A percentile compares a stretch with the other conserved stretches of the same genome.
These are phyloP conservation scores for Russula emetica DNA, from an alignment of 768 basidiomycete species.

Conservation along the genomic window DNA sequence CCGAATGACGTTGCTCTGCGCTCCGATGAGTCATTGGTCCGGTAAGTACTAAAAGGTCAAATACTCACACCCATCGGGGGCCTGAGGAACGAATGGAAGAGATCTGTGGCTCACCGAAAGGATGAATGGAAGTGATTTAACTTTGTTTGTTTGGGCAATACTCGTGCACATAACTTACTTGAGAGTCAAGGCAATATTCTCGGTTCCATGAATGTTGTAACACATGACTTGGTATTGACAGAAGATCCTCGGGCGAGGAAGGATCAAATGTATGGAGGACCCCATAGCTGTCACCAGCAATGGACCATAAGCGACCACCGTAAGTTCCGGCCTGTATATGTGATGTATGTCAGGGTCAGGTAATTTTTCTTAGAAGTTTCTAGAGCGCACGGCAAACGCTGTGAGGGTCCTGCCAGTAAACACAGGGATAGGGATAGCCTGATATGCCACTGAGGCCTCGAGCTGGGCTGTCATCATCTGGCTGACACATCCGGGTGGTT, in stretches of 20 bases:
- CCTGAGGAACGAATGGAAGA: conserved; percentile 28
- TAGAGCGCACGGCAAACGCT: conserved; percentile 21
- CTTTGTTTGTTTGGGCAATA: neutral
- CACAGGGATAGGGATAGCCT: conserved; percentile 12
- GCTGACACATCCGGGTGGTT: conserved; percentile 1
- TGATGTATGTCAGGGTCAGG: neutral
- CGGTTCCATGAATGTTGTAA: conserved; percentile 21
- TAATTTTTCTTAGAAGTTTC: conserved; percentile 5
- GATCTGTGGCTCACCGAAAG: conserved; percentile 10
- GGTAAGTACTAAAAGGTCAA: neutral
- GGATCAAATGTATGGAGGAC: conserved; percentile 15
- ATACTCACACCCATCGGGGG: conserved; percentile 24
- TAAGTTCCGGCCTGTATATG: conserved; percentile 10
- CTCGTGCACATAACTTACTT: conserved; percentile 3
- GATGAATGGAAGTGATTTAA: conserved; percentile 6
- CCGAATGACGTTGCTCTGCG: conserved; percentile 28
- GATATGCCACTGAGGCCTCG: conserved; percentile 12
- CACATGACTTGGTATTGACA: conserved; percentile 5
- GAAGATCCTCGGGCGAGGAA: neutral
- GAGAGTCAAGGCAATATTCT: conserved; percentile 11
- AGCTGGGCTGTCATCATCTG: conserved; percentile 20
- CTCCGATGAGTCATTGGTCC: neutral
- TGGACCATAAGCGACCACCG: conserved; percentile 10
- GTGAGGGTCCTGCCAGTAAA: conserved; percentile 10
- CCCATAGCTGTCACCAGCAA: conserved; percentile 24